Conservation (phyloP, 2,329 filamentous ascomycete species). For the Colletotrichum orchidophilum region DNA sequence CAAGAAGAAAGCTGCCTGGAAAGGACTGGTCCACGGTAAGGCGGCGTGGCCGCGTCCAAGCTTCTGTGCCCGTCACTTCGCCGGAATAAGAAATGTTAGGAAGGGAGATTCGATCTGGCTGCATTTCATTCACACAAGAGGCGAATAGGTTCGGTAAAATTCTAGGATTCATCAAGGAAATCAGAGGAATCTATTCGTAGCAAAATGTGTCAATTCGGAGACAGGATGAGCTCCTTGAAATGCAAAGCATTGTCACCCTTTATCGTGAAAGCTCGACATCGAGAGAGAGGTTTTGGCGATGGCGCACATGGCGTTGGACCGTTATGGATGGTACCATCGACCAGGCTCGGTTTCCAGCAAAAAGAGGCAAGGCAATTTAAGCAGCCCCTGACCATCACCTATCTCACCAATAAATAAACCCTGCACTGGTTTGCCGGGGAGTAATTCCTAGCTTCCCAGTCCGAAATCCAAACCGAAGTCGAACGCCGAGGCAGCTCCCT, state of each 20-base stretch:
- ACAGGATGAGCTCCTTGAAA: neutral
- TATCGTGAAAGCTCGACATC: neutral
- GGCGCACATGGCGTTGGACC: neutral
- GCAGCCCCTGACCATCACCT: neutral
- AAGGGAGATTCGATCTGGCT: slow-evolving; percentile 29
- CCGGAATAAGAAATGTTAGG: slow-evolving; percentile 29
- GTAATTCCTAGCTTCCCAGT: neutral
- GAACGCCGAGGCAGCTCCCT: neutral
- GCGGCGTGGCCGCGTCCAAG: slow-evolving; percentile 25
- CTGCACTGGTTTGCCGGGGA: neutral
- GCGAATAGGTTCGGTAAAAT: neutral
- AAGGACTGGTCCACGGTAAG: slow-evolving; percentile 5
- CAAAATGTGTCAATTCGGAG: neutral
- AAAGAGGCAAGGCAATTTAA: slow-evolving; percentile 2
- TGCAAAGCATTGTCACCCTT: neutral
- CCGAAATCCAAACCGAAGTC: neutral
- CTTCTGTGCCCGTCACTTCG: slow-evolving; percentile 7
- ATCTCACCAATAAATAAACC: neutral
- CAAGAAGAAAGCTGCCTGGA: neutral
- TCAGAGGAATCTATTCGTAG: neutral
- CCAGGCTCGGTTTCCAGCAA: neutral
- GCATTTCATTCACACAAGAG: neutral
- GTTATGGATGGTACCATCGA: neutral
- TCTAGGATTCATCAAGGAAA: neutral
- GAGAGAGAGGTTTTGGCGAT: neutral